Evolutionary conservation across 2,329 filamentous ascomycete genomes (phyloP), one percentile per base, ranked within the genome.

Genomic region (Emergomyces orientalis): DNA sequence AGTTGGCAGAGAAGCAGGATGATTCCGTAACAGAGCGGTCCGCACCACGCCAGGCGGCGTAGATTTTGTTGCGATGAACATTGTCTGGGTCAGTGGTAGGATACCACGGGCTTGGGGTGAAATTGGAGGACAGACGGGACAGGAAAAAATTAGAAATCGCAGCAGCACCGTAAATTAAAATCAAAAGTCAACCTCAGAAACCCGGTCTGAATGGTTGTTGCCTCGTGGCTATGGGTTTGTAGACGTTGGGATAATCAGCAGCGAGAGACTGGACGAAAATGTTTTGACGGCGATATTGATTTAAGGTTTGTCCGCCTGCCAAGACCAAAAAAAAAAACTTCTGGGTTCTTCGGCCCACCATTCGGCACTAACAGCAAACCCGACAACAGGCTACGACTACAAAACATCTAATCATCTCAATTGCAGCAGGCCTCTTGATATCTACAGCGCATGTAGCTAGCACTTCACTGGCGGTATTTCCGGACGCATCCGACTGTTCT

Each of bases 31-130:
- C 61, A 73, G 71, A 66, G 71, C 73, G 69, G 71, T 71, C 68
- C 74, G 74, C 65, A 71, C 72, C 68, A 72, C 71, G 64, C 71
- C 71, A 60, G 73, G 70, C 71, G 66, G 64, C 56, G 63, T 60
- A 55, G 75, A 70, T 67, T 69, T 76, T 34, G 68, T 69, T 67
- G 75, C 68, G 61, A 71, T 71, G 68, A 78, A 74, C 76, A 78
- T 78, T 68, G 72, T 76, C 69, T 71, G 62, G 61, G 65, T 43
- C 59, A 51, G 41, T 57, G 14, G 11, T 9, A 43, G 22, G 56
- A 47, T 47, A 3, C 13, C 19, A 25, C 56, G 14, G 55, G 19
- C 34, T 57, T 2, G 43, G 37, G 58, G 60, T 43, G 34, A 54
- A 63, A 49, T 61, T 59, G 22, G 54, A 59, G 51, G 45, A 49